phyloP scores from a whole-genome alignment of 2,329 filamentous ascomycete genomes.

The Aciculosporium take region DNA sequence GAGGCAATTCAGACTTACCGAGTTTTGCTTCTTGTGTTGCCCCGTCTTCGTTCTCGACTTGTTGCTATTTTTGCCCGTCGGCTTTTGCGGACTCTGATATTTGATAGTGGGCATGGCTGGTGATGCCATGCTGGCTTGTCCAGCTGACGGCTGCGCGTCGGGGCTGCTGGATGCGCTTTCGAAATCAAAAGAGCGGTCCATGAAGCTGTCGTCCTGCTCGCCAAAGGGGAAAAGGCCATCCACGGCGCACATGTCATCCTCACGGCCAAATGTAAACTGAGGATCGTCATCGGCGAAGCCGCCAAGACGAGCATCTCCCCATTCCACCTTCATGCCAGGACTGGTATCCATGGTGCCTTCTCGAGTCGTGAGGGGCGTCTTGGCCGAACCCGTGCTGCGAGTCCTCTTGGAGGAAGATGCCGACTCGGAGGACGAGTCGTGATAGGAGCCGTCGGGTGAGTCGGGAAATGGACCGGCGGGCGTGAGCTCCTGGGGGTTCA shows the following conservation, averaged over 20 bases:
- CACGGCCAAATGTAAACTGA: constrained; percentile 21
- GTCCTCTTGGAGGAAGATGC: constrained; percentile 33
- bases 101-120: constrained; percentile 28
- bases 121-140: constrained; percentile 24
- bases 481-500: constrained; percentile 21
- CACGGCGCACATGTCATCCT: constrained; percentile 13
- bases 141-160: constrained; percentile 17
- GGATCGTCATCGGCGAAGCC: constrained; percentile 25
- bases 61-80: constrained; percentile 11
- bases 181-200: constrained; percentile 41
- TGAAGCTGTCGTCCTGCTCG: constrained; percentile 27
- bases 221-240: constrained; percentile 19
- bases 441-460: constrained; percentile 28
- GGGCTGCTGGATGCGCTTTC: constrained; percentile 45
- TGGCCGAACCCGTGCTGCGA: constrained; percentile 30
- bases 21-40: constrained; percentile 24
- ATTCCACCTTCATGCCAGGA: constrained; percentile 26
- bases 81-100: constrained; percentile 16
- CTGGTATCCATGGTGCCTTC: constrained; percentile 31
- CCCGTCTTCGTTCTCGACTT: constrained; percentile 12
- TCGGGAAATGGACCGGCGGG: constrained; percentile 25
- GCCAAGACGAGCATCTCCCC: constrained; percentile 22
- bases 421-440: constrained; percentile 39
- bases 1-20: constrained; percentile 24
- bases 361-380: constrained; percentile 24